Conservation (phyloP, 352 stramenopile species). For the Thraustotheca clavata region DNA sequence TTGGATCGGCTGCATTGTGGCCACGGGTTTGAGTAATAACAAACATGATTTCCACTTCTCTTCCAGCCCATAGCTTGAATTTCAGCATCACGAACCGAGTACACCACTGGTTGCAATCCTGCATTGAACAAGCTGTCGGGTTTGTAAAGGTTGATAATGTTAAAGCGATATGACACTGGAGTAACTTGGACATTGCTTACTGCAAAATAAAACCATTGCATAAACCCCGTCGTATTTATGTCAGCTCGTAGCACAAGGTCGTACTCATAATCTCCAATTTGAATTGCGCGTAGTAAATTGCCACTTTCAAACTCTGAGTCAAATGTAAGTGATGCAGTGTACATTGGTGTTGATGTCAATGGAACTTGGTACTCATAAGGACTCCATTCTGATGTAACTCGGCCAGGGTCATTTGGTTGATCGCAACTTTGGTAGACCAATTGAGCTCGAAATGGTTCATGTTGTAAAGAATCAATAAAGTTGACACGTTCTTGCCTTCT, state of each 20-base stretch:
- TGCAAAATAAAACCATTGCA: conserved; percentile 94
- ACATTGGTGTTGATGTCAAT: conserved; percentile 24
- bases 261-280: conserved; percentile 81
- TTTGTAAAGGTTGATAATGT: conserved; percentile 92
- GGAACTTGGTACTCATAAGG: conserved; percentile 31
- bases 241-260: conserved; percentile 85
- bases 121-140: conserved; percentile 86
- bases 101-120: conserved; percentile 86
- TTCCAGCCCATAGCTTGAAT: conserved; percentile 57
- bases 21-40: conserved; percentile 77
- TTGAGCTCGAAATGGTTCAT: not conserved
- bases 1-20: conserved; percentile 2
- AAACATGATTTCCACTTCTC: conserved; percentile 67
- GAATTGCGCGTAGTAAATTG: conserved; percentile 81
- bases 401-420: not conserved
- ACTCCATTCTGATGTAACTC: not conserved
- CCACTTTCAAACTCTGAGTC: conserved; percentile 90
- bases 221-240: conserved; percentile 72
- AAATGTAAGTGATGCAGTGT: conserved; percentile 62
- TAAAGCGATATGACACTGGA: conserved; percentile 67
- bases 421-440: conserved; percentile 22
- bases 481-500: not conserved
- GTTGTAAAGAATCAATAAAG: conserved; percentile 25
- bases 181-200: conserved; percentile 58
- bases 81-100: conserved; percentile 60